These are phyloP conservation scores for Crithidia thermophila DNA, from an alignment of 208 protist genomes.

Conservation along the genomic window DNA sequence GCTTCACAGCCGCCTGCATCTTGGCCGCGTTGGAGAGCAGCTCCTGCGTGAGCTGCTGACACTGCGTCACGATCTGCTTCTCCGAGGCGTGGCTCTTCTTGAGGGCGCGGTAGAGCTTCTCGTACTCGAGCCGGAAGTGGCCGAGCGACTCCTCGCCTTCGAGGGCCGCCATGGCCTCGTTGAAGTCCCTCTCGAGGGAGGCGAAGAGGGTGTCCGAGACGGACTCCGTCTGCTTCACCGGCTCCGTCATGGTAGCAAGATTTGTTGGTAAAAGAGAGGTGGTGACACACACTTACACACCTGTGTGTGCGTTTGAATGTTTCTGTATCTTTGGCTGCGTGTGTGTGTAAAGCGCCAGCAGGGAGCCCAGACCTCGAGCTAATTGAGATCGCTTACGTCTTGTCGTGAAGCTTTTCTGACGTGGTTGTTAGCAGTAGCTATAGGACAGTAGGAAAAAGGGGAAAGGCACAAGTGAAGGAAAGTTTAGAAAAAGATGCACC, in stretches of 20 bases:
- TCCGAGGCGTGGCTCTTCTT: conserved; percentile 98
- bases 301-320: not conserved
- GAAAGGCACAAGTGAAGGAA: too few relatives aligned
- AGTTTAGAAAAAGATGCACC: too few relatives aligned
- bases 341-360: too few relatives aligned
- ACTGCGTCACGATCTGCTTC: conserved; percentile 96
- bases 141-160: conserved; percentile 93
- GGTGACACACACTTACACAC: not conserved
- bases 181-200: conserved; percentile 94
- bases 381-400: too few relatives aligned
- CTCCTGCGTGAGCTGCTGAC: conserved; percentile 96
- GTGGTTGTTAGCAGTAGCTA: too few relatives aligned
- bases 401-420: too few relatives aligned
- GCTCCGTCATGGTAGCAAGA: conserved; percentile 28
- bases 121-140: conserved; percentile 97
- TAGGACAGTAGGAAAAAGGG: too few relatives aligned
- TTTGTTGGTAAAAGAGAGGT: too few relatives aligned
- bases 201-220: conserved; percentile 79
- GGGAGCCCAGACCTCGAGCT: too few relatives aligned
- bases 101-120: conserved; percentile 96
- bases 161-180: conserved; percentile 94
- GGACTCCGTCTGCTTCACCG: conserved; percentile 52
- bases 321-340: not conserved
- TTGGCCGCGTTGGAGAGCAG: conserved; percentile 98
- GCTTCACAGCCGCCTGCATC: conserved; percentile 96